Evolutionary conservation across 2,329 filamentous ascomycete genomes (phyloP), one percentile per base, ranked within the genome.

Genomic region (Polychaeton citri): DNA sequence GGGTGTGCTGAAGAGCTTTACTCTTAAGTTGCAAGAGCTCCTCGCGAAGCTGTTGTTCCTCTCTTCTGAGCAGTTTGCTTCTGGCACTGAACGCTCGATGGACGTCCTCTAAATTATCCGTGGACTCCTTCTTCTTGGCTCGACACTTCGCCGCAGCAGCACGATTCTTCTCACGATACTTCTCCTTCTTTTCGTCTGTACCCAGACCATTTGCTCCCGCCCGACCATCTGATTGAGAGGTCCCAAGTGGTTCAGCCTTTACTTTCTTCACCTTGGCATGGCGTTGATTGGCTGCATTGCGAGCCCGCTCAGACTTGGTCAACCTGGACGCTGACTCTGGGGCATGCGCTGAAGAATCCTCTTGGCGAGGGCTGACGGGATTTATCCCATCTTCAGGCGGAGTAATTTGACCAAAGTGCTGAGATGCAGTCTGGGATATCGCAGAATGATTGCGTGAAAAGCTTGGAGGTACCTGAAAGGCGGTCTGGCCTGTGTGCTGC

Each of bases 81-180:
- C 45, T 39, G 4, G 47, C 48, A 2, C 53, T 55, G 18, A 58
- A 55, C 6, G 60, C 55, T 28, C 62, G 54, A n/a, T 59, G 58
- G 33, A 57, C 58, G 20, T 55, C 55, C 43, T 74, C 70, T 10
- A 74, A 62, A 24, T 60, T 49, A 37, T 65, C 59, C 21, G 66
- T 69, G 47, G 71, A 70, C 41, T 70, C 67, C 54, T 75, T 75
- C 56, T 75, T 74, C 60, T 81, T 82, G 49, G 79, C 71, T 3
- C 80, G 72, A 50, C 79, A 85, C 51, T 83, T 84, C 53, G 75
- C 79, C 1, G 81, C 80, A 0, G 81, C 80, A 2, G 80, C 61
- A 7, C 80, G 69, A 53, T 86, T 86, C 41, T 79, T 72, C 55
- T 81, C 76, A 0, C 83, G 65, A 46, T 76, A 77, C 42, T 68